These are phyloP conservation scores for Phialemonium atrogriseum DNA, from an alignment of 2,329 filamentous ascomycete genomes.

Conservation along the genomic window DNA sequence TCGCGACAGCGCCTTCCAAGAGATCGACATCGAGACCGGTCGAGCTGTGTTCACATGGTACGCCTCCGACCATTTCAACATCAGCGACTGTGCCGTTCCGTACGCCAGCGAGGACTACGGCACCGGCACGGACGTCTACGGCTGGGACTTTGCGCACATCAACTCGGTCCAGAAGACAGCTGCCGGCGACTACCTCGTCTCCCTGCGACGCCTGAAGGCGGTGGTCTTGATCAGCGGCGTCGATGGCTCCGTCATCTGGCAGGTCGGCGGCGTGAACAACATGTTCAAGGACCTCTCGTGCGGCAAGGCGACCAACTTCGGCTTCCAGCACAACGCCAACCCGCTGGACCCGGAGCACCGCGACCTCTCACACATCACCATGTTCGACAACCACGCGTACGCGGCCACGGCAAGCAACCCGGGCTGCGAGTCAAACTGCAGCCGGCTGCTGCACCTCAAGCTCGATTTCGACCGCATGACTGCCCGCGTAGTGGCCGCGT, in stretches of 20 bases:
- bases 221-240: constrained; percentile 37
- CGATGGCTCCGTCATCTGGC: constrained; percentile 42
- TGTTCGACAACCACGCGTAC: constrained; percentile 41
- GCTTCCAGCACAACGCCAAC: constrained; percentile 40
- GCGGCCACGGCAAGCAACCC: constrained; percentile 23
- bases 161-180: constrained; percentile 45
- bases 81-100: constrained; percentile 10
- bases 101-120: constrained; percentile 13
- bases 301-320: constrained; percentile 29
- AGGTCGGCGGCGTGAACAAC: constrained; percentile 39
- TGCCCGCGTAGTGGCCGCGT: constrained; percentile 28
- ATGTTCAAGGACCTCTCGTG: constrained; percentile 28
- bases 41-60: constrained; percentile 42
- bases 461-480: constrained; percentile 32
- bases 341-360: constrained; percentile 29
- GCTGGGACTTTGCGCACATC: constrained; percentile 50
- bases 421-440: constrained; percentile 5
- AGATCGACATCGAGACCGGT: constrained; percentile 42
- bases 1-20: constrained; percentile 28
- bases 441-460: constrained; percentile 24
- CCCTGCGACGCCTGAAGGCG: constrained; percentile 37
- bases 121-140: too few relatives aligned
- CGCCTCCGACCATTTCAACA: constrained; percentile 21
- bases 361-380: constrained; percentile 30
- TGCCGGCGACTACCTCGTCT: constrained; percentile 45